phyloP scores from a whole-genome alignment of 73 alveolate species.

The Paramecium primaurelia region DNA sequence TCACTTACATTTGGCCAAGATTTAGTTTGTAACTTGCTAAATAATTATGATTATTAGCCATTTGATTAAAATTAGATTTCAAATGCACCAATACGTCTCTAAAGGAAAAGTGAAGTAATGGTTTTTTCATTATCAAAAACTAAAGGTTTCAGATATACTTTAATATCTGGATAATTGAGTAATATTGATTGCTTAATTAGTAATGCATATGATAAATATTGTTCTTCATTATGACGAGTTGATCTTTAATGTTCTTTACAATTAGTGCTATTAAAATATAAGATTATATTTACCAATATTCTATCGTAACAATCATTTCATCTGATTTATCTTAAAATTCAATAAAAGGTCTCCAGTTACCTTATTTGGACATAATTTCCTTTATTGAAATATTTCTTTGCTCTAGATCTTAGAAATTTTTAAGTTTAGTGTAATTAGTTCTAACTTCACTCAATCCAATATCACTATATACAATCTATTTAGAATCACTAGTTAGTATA shows the following conservation, averaged over 20 bases:
- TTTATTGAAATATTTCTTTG: background rate
- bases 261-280: background rate
- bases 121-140: background rate
- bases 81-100: constrained; percentile 18
- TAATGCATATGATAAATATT: background rate
- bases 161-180: constrained; percentile 29
- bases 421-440: background rate
- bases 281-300: constrained; percentile 23
- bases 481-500: background rate
- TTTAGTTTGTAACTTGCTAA: background rate
- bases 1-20: background rate
- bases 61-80: background rate
- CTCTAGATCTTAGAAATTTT: background rate
- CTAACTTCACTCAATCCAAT: constrained; percentile 39
- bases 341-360: constrained; percentile 22
- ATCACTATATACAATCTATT: constrained; percentile 18
- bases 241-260: background rate
- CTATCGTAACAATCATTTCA: constrained; percentile 6
- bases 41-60: background rate
- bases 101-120: background rate
- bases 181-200: background rate
- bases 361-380: background rate
- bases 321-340: background rate
- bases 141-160: constrained; percentile 34
- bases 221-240: constrained; percentile 24